Evolutionary conservation across 2,329 filamentous ascomycete genomes (phyloP).

Genomic region (Penicillium janthinellum): DNA sequence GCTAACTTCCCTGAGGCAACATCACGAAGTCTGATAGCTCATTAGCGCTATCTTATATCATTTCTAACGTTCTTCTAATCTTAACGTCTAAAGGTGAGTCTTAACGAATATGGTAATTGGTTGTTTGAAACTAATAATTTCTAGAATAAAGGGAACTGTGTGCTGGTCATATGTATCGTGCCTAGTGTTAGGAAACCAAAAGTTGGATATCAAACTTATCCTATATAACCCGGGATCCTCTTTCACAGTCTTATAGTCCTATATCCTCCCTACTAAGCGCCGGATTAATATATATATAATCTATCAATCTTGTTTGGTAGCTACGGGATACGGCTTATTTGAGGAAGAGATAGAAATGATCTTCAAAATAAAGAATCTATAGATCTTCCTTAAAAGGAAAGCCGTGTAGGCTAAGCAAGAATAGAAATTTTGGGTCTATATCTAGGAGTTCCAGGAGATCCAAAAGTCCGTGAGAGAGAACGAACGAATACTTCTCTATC

Average conservation of each 20-base stretch:
- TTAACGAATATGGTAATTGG: background rate
- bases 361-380: background rate
- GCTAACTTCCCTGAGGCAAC: too few species aligned
- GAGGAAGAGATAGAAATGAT: background rate
- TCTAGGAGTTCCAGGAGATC: background rate
- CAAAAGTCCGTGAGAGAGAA: background rate
- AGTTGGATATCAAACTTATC: background rate
- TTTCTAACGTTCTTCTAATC: too few species aligned
- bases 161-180: slow-evolving; percentile 1
- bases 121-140: background rate
- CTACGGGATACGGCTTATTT: background rate
- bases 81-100: background rate
- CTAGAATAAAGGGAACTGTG: background rate
- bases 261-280: slow-evolving; percentile 3
- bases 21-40: too few species aligned
- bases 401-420: background rate
- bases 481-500: too few species aligned
- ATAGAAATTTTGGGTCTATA: background rate
- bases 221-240: slow-evolving; percentile 3
- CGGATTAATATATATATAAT: background rate
- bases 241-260: background rate
- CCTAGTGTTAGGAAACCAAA: background rate
- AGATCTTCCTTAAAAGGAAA: background rate
- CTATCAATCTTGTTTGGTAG: background rate
- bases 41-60: too few species aligned